phyloP scores from a whole-genome alignment of 371 early-diverging fungal species.

The Saksenaea vasiformis region DNA sequence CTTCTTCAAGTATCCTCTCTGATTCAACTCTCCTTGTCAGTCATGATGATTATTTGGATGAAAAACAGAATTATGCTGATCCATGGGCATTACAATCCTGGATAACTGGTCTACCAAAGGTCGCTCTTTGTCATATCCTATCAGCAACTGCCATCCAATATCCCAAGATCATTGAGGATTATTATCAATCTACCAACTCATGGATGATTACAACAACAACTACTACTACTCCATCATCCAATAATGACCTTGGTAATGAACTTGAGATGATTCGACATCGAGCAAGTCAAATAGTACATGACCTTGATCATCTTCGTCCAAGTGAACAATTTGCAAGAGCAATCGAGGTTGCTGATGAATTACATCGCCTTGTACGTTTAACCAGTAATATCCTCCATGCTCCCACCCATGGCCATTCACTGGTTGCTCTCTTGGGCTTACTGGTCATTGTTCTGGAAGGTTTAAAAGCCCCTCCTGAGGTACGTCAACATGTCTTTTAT shows the following conservation, averaged over 20 bases:
- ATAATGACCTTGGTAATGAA: background rate
- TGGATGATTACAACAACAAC: conserved; percentile 4
- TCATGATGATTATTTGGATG: conserved; percentile 8
- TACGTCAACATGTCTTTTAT: conserved; percentile 42
- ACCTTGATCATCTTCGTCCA: conserved; percentile 27
- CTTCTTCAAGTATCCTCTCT: conserved; percentile 12
- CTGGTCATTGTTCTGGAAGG: conserved; percentile 31
- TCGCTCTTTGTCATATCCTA: conserved; percentile 33
- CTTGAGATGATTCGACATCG: conserved; percentile 20
- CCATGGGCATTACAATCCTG: conserved; percentile 24
- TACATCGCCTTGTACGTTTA: conserved; percentile 28
- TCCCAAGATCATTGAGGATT: conserved; percentile 24
- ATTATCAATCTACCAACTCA: conserved; percentile 4
- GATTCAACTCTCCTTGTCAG: conserved; percentile 28
- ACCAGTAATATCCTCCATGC: conserved; percentile 12
- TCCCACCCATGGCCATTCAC: conserved; percentile 13
- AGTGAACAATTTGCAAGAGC: conserved; percentile 41
- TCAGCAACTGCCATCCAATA: conserved; percentile 22
- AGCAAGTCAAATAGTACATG: conserved; percentile 23
- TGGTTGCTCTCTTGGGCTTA: conserved; percentile 24
- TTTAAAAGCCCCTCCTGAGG: conserved; percentile 33
- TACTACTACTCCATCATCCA: background rate
- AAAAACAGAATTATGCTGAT: conserved; percentile 17
- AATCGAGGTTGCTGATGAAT: conserved; percentile 19
- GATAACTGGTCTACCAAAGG: conserved; percentile 31